Evolutionary conservation across 768 basidiomycete species (phyloP).

Genomic region (Ramaria rubella): DNA sequence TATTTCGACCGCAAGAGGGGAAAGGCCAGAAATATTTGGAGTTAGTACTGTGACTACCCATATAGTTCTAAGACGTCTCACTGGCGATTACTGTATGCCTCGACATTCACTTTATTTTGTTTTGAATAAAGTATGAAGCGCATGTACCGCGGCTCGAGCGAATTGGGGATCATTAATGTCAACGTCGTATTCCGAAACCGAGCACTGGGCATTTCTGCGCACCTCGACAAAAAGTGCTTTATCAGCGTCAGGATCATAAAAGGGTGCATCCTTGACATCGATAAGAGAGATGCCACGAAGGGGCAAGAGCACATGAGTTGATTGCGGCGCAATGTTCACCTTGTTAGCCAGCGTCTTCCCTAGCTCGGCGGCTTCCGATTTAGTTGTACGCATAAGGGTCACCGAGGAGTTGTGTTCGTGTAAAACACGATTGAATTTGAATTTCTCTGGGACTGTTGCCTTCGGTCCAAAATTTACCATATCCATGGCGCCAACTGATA

Average conservation of each 20-base stretch:
- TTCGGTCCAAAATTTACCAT: conserved; percentile 29
- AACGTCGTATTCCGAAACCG: too few relatives aligned
- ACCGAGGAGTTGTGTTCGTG: conserved; percentile 23
- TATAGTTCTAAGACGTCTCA: too few relatives aligned
- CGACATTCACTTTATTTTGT: too few relatives aligned
- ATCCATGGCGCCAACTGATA: conserved; percentile 28
- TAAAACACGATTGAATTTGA: conserved; percentile 16
- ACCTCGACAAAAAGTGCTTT: conserved; percentile 17
- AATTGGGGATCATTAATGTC: too few relatives aligned
- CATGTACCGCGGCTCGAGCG: too few relatives aligned
- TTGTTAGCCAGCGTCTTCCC: conserved; percentile 20
- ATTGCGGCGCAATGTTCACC: conserved; percentile 14
- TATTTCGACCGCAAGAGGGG: too few relatives aligned
- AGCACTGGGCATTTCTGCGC: too few relatives aligned
- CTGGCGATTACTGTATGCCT: too few relatives aligned
- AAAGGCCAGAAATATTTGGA: too few relatives aligned
- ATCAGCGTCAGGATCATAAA: conserved; percentile 22
- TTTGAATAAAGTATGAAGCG: too few relatives aligned
- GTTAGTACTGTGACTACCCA: too few relatives aligned
- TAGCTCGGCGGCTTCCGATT: conserved; percentile 19
- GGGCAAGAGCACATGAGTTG: conserved; percentile 22
- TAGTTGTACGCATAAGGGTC: conserved; percentile 27
- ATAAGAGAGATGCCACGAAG: conserved; percentile 23
- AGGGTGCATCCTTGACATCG: conserved; percentile 18
- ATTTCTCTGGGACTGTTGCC: conserved; percentile 20